Evolutionary conservation across 352 stramenopile genomes (phyloP).

Genomic region (Plasmopara viticola): DNA sequence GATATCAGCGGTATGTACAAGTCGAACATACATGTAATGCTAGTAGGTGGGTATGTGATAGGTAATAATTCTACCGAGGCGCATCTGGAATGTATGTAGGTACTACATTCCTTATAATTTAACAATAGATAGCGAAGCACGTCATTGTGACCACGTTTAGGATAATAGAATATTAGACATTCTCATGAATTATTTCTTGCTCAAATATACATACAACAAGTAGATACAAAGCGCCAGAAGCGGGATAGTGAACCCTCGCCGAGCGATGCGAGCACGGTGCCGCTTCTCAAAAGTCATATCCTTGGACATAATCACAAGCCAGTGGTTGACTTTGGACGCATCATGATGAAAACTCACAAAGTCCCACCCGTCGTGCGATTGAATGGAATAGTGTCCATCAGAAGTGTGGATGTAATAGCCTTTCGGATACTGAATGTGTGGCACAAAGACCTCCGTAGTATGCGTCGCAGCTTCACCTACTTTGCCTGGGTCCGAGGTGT

Average conservation of each 20-base stretch:
- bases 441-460: conserved; percentile 63
- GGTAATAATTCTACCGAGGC: no score
- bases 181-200: no score
- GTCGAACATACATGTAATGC: no score
- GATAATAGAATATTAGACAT: no score
- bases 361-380: conserved; percentile 55
- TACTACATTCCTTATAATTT: no score
- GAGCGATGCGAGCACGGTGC: conserved; percentile 16
- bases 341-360: conserved; percentile 51
- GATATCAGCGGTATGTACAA: no score
- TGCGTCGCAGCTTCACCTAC: conserved; percentile 24
- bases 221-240: conserved; percentile 18
- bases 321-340: conserved; percentile 29
- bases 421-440: conserved; percentile 62
- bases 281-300: conserved; percentile 31
- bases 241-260: conserved; percentile 12
- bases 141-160: no score
- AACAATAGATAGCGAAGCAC: no score
- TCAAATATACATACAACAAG: conserved; percentile 19
- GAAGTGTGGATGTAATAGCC: conserved; percentile 53
- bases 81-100: no score
- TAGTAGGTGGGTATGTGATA: no score
- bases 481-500: conserved; percentile 30
- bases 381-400: conserved; percentile 44
- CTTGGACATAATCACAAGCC: conserved; percentile 41